phyloP scores from a whole-genome alignment of 2,329 filamentous ascomycete species.

The Calcarisporium arbuscula region DNA sequence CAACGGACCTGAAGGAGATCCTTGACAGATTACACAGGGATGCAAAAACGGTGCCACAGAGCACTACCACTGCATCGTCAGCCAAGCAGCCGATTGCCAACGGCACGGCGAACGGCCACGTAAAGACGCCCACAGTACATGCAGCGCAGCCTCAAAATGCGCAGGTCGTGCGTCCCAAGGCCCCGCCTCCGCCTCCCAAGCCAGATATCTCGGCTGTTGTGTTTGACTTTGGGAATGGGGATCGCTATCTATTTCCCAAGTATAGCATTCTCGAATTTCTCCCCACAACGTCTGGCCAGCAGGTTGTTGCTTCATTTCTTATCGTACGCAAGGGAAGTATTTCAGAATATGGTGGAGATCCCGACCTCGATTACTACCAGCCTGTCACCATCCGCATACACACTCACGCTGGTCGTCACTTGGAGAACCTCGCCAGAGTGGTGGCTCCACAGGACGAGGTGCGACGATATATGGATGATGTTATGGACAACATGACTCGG shows the following conservation, averaged over 20 bases:
- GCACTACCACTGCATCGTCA: slow-evolving; percentile 21
- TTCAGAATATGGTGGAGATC: slow-evolving; percentile 59
- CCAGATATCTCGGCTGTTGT: slow-evolving; percentile 61
- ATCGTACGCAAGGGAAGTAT: slow-evolving; percentile 66
- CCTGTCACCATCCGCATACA: slow-evolving; percentile 61
- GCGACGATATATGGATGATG: slow-evolving; percentile 60
- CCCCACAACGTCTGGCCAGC: slow-evolving; percentile 40
- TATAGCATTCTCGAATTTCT: slow-evolving; percentile 70
- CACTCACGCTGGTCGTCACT: slow-evolving; percentile 45
- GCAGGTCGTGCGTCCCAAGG: slow-evolving; percentile 55
- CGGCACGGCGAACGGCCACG: slow-evolving; percentile 24
- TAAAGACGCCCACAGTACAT: slow-evolving; percentile 12
- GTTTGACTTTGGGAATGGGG: slow-evolving; percentile 66
- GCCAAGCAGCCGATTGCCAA: slow-evolving; percentile 22
- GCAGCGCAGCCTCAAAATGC: slow-evolving; percentile 26
- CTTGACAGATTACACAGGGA: slow-evolving; percentile 43
- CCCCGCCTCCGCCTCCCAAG: slow-evolving; percentile 45
- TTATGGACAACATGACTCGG: slow-evolving; percentile 63
- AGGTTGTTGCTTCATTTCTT: slow-evolving; percentile 69
- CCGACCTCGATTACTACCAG: slow-evolving; percentile 66
- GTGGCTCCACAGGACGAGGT: slow-evolving; percentile 60
- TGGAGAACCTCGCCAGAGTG: slow-evolving; percentile 55
- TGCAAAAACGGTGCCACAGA: slow-evolving; percentile 27
- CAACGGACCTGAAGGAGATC: slow-evolving; percentile 46
- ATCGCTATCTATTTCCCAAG: slow-evolving; percentile 73